Conservation (phyloP, 257 asterid species). For the Gentiana dahurica region DNA sequence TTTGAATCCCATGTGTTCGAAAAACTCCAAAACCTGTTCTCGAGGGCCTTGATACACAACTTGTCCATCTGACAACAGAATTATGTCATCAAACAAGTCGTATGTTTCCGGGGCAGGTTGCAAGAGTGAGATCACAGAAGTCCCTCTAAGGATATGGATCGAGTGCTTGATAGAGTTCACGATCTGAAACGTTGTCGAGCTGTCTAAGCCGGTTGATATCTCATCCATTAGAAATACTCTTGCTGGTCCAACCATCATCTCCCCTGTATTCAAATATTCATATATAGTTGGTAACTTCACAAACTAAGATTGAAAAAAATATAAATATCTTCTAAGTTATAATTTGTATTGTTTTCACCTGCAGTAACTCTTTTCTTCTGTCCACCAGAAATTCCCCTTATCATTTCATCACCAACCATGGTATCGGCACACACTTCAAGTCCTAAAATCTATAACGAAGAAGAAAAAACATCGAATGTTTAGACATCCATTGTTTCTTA, state of each 20-base stretch:
- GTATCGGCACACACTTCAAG: conserved; percentile 71
- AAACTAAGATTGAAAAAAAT: no score
- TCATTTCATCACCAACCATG: conserved; percentile 90
- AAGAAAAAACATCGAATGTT: neutral
- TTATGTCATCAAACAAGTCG: conserved; percentile 67
- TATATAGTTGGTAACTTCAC: neutral
- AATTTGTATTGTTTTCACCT: conserved; percentile 24
- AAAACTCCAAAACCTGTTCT: conserved; percentile 44
- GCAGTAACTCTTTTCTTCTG: conserved; percentile 86
- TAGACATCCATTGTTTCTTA: neutral
- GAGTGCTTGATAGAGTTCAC: conserved; percentile 53
- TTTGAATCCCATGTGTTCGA: conserved; percentile 52
- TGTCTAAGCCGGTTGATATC: conserved; percentile 78
- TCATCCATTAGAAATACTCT: conserved; percentile 77
- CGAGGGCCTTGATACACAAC: conserved; percentile 80
- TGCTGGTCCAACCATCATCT: conserved; percentile 75
- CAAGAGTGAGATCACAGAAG: conserved; percentile 61
- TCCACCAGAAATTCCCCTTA: conserved; percentile 94
- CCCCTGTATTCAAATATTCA: conserved; percentile 33
- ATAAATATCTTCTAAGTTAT: neutral
- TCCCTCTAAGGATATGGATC: conserved; percentile 49
- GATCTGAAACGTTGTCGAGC: conserved; percentile 78
- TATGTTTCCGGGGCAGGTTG: conserved; percentile 87
- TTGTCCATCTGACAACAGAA: conserved; percentile 71
- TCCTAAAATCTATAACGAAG: conserved; percentile 14